A percentile compares a stretch with the other conserved stretches of the same genome.
Conservation (phyloP, 1,284 basidiomycete genomes). For the Polyporus tsugae region DNA sequence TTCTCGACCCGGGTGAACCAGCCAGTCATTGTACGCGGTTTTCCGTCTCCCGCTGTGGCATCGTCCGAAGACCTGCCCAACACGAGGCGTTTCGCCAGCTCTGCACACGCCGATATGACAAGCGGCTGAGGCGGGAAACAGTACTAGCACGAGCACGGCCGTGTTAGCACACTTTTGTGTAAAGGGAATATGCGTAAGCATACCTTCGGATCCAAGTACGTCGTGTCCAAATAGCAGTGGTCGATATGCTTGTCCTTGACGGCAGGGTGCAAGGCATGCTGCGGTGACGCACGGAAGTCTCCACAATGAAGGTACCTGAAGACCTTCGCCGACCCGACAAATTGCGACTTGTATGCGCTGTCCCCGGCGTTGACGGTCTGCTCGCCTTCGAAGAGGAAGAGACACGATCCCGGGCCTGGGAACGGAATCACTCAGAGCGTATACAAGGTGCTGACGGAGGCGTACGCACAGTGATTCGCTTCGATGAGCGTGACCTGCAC, state of each 20-base stretch:
- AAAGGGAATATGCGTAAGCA: conserved; percentile 19
- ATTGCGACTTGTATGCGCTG: conserved; percentile 73
- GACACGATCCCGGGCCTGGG: conserved; percentile 86
- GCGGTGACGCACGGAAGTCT: conserved; percentile 90
- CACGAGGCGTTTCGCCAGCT: conserved; percentile 74
- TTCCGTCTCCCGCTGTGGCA: conserved; percentile 37
- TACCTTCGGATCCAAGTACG: conserved; percentile 92
- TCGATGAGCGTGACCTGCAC: conserved; percentile 94
- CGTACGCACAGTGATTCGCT: conserved; percentile 87
- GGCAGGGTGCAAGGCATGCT: conserved; percentile 83
- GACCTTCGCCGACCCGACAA: conserved; percentile 70
- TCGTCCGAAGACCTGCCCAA: conserved; percentile 44
- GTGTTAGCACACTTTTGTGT: not conserved
- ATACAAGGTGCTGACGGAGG: not conserved
- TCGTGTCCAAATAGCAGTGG: conserved; percentile 94
- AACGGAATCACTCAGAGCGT: not conserved
- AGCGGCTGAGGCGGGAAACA: conserved; percentile 94
- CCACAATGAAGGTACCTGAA: conserved; percentile 97
- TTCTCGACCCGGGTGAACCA: conserved; percentile 38
- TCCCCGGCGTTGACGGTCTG: conserved; percentile 92
- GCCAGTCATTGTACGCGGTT: conserved; percentile 38
- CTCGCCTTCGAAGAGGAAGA: conserved; percentile 93
- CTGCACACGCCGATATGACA: conserved; percentile 92
- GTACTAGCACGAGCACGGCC: conserved; percentile 60
- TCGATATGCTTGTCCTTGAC: conserved; percentile 85